Evolutionary conservation across 169 alveolate species (phyloP).

Genomic region (Cystoisospora suis): DNA sequence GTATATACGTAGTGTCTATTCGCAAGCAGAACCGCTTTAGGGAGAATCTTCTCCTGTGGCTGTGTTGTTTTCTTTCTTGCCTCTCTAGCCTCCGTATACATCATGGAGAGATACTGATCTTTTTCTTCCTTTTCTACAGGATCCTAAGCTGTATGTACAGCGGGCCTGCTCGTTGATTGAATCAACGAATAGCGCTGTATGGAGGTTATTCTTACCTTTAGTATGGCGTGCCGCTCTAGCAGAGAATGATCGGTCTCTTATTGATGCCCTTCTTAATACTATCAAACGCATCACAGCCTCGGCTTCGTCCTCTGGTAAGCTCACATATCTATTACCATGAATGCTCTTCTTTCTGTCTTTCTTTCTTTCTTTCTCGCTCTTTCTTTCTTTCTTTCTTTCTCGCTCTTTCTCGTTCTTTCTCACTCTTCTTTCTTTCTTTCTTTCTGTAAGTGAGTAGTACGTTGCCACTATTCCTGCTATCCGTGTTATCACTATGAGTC

Average conservation of each 20-base stretch:
- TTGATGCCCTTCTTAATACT: conserved; percentile 51
- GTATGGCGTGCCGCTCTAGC: conserved; percentile 66
- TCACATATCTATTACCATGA: too few relatives aligned
- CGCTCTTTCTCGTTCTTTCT: not conserved
- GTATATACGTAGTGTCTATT: too few relatives aligned
- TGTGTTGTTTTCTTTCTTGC: too few relatives aligned
- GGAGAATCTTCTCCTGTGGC: too few relatives aligned
- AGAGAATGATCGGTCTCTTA: conserved; percentile 58
- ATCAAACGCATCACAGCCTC: conserved; percentile 51
- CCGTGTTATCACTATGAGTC: too few relatives aligned
- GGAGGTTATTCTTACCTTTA: conserved; percentile 54
- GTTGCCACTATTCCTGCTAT: too few relatives aligned
- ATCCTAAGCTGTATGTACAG: conserved; percentile 44
- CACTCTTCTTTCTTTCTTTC: too few relatives aligned
- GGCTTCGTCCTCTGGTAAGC: not conserved
- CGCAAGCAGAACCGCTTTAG: too few relatives aligned
- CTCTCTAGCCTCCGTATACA: not conserved
- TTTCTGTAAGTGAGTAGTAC: not conserved
- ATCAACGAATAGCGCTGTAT: conserved; percentile 49
- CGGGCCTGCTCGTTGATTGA: conserved; percentile 58
- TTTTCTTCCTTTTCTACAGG: conserved; percentile 38
- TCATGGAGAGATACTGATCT: not conserved
- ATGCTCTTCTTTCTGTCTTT: not conserved
- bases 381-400: too few relatives aligned
- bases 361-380: not conserved